Conservation (phyloP, 352 stramenopile species). For the Aphanomyces stellatus region DNA sequence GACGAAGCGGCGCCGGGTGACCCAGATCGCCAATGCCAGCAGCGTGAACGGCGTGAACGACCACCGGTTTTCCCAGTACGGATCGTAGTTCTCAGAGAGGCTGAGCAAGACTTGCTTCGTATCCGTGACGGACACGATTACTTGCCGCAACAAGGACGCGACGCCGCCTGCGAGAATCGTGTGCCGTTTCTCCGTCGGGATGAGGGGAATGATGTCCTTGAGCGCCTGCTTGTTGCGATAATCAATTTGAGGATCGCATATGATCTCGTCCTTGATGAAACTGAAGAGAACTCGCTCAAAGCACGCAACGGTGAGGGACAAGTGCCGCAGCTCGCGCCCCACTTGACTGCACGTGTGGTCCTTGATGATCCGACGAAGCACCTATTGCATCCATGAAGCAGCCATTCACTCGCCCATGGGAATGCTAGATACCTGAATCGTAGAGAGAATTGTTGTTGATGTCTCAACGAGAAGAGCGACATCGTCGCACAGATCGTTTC, state of each 20-base stretch:
- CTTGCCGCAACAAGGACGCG: conserved; percentile 66
- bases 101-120: conserved; percentile 69
- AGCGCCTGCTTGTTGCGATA: conserved; percentile 74
- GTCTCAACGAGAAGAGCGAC: conserved; percentile 10
- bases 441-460: conserved; percentile 12
- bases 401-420: too few species aligned
- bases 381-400: too few species aligned
- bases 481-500: conserved; percentile 1
- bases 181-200: conserved; percentile 68
- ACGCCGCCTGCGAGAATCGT: conserved; percentile 75
- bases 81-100: conserved; percentile 76
- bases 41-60: conserved; percentile 62
- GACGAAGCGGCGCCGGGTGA: conserved; percentile 56
- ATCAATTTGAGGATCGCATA: conserved; percentile 48
- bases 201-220: conserved; percentile 84
- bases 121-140: conserved; percentile 75
- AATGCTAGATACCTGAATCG: conserved; percentile 19
- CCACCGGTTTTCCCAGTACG: conserved; percentile 76
- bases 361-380: conserved; percentile 76
- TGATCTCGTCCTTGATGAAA: conserved; percentile 85
- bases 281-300: conserved; percentile 81
- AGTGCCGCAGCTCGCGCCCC: conserved; percentile 73
- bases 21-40: conserved; percentile 34
- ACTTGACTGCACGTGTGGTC: conserved; percentile 76
- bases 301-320: conserved; percentile 75